Percentiles rank a stretch among this genome's conserved stretches.
Conservation (phyloP, 2,329 filamentous ascomycete species). For the Aspergillus carbonarius region DNA sequence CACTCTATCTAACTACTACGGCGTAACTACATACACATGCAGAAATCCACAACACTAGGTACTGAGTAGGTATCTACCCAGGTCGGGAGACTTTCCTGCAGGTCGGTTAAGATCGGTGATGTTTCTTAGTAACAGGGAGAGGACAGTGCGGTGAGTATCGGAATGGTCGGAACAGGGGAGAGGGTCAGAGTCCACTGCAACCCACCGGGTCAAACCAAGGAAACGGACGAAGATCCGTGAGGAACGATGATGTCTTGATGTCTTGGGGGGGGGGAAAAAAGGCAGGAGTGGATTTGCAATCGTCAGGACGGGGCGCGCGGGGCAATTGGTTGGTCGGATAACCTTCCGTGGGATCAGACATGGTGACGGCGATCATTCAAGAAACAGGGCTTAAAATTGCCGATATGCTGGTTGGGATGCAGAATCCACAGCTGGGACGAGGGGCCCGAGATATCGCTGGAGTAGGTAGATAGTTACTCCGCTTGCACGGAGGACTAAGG, state of each 20-base stretch:
- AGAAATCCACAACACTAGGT: no score
- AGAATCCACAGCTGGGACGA: background rate
- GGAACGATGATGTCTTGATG: conserved; percentile 2
- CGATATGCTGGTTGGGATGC: background rate
- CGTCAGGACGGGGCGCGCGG: background rate
- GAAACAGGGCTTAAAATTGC: background rate
- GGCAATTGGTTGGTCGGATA: conserved; percentile 2
- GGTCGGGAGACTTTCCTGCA: background rate
- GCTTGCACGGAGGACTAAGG: no score
- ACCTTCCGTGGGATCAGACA: conserved; percentile 1
- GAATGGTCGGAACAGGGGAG: background rate
- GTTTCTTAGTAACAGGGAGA: background rate
- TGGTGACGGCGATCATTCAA: background rate
- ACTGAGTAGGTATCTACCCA: background rate
- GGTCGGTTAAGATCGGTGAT: background rate
- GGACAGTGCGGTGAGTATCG: background rate
- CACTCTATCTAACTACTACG: background rate
- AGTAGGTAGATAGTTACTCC: no score
- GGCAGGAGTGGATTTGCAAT: background rate
- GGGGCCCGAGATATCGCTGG: background rate
- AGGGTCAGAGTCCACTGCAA: background rate
- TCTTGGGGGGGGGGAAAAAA: background rate
- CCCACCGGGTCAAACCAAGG: background rate
- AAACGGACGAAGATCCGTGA: conserved; percentile 2
- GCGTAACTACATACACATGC: background rate